Evolutionary conservation across 2,329 filamentous ascomycete genomes (phyloP).

Genomic region (Lachnellula arida): DNA sequence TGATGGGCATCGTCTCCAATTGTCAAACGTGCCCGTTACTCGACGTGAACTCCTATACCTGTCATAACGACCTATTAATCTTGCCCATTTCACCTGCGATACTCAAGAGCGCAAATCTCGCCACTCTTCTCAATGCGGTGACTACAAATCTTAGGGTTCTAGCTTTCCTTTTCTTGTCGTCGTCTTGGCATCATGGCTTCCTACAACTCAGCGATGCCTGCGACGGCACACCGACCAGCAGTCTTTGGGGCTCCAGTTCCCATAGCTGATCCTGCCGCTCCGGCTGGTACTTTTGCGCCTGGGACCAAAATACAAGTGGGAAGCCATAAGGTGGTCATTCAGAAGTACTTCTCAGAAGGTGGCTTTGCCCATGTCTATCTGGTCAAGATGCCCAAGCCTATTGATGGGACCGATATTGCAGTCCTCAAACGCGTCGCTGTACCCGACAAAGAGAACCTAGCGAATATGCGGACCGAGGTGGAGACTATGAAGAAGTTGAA

Average conservation of each 20-base stretch:
- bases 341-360: constrained; percentile 96
- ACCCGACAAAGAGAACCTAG: constrained; percentile 89
- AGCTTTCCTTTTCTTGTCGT: constrained; percentile 16
- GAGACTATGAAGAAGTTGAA: constrained; percentile 99
- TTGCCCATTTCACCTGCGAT: constrained; percentile 4
- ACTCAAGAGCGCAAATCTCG: neutral
- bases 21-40: neutral
- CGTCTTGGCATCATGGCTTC: constrained; percentile 35
- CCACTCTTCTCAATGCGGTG: constrained; percentile 29
- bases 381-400: constrained; percentile 68
- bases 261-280: constrained; percentile 41
- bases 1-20: no score
- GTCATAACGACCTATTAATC: neutral
- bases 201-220: constrained; percentile 36
- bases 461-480: constrained; percentile 96
- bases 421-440: constrained; percentile 76
- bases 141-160: constrained; percentile 15
- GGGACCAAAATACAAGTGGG: constrained; percentile 97
- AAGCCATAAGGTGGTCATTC: constrained; percentile 85
- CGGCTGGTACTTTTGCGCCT: constrained; percentile 83
- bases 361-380: constrained; percentile 98
- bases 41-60: neutral
- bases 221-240: constrained; percentile 38
- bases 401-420: constrained; percentile 35
- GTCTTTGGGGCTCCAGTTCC: constrained; percentile 42